A percentile compares a stretch with the other conserved stretches of the same genome.
These are phyloP conservation scores for Thuidium tamariscinum DNA, from an alignment of 225 moss, liverwort and hornwort species.

Conservation along the genomic window DNA sequence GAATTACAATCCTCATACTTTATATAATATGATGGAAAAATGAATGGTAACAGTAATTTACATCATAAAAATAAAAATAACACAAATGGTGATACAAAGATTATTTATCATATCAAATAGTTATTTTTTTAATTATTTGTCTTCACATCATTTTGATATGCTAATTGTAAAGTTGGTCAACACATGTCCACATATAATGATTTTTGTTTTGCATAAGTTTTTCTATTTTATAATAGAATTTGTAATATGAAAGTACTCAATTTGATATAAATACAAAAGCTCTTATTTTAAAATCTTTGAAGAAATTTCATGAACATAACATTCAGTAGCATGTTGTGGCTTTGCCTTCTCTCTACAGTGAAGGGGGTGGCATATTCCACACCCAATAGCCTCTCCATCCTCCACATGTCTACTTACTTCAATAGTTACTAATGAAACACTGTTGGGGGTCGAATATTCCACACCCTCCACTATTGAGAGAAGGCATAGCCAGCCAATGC, in stretches of 20 bases:
- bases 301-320: neutral
- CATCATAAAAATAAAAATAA: neutral
- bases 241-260: neutral
- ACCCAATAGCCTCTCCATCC: too few species aligned
- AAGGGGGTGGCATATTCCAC: too few species aligned
- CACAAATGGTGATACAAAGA: neutral
- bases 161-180: neutral
- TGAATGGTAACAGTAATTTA: neutral
- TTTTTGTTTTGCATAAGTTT: neutral
- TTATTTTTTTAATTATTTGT: neutral
- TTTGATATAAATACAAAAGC: accelerated
- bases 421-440: too few species aligned
- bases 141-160: too few species aligned
- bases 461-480: too few species aligned
- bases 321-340: too few species aligned
- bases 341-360: too few species aligned
- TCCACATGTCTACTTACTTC: too few species aligned
- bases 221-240: neutral
- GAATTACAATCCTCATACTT: neutral
- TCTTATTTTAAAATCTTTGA: neutral
- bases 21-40: neutral
- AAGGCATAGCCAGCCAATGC: too few species aligned
- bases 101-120: too few species aligned
- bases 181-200: neutral
- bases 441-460: too few species aligned